Conservation (phyloP, 2,329 filamentous ascomycete genomes). For the Colletotrichum sansevieriae region DNA sequence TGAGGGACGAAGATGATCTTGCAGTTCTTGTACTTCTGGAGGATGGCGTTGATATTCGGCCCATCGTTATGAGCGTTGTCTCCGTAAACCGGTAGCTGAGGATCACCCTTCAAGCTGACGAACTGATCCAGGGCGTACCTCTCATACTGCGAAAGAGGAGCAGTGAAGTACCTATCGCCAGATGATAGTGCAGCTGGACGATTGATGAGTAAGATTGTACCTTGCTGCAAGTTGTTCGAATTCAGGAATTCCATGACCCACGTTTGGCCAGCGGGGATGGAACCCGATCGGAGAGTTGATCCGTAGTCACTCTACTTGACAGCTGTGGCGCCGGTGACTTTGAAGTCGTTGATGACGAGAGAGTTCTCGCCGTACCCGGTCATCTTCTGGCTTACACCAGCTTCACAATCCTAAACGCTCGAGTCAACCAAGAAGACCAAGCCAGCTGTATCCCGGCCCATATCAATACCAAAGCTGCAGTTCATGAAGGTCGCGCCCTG, state of each 20-base stretch:
- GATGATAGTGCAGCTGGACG: conserved; percentile 49
- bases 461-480: conserved; percentile 49
- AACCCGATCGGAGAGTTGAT: conserved; percentile 38
- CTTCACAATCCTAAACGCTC: conserved; percentile 44
- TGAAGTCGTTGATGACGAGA: conserved; percentile 48
- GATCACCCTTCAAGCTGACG: conserved; percentile 60
- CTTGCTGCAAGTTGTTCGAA: conserved; percentile 48
- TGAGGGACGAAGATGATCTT: conserved; percentile 59
- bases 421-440: conserved; percentile 49
- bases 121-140: conserved; percentile 56
- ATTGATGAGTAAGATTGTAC: conserved; percentile 48
- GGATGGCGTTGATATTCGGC: conserved; percentile 48
- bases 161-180: conserved; percentile 48
- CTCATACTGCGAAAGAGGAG: conserved; percentile 56
- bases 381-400: conserved; percentile 46
- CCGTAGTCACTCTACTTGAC: conserved; percentile 44
- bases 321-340: conserved; percentile 42
- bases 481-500: conserved; percentile 47
- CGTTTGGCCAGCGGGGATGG: conserved; percentile 44
- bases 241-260: conserved; percentile 47
- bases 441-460: conserved; percentile 45
- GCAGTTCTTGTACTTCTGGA: conserved; percentile 48
- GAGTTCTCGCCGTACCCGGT: conserved; percentile 46
- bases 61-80: conserved; percentile 55
- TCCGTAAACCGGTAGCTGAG: conserved; percentile 54